Conservation (phyloP, 2,329 filamentous ascomycete species). For the Akanthomyces muscarius region DNA sequence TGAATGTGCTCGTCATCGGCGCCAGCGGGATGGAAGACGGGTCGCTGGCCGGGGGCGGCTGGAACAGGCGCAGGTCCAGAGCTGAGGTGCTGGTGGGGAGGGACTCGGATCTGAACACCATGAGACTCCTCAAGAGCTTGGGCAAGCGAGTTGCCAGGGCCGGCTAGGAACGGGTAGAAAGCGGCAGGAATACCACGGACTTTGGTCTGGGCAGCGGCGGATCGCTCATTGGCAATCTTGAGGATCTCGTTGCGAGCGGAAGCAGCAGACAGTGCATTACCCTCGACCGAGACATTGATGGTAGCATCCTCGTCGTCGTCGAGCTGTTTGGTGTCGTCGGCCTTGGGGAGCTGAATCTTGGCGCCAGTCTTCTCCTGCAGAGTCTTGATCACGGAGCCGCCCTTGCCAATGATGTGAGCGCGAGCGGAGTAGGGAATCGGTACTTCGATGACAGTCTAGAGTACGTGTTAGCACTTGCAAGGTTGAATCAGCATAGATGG, state of each 20-base stretch:
- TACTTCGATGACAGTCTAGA: slow-evolving; percentile 60
- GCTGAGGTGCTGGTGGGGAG: slow-evolving; percentile 74
- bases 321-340: slow-evolving; percentile 56
- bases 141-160: slow-evolving; percentile 65
- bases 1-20: slow-evolving; percentile 70
- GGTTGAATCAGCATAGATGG: neutral
- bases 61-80: slow-evolving; percentile 62
- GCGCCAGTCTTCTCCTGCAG: slow-evolving; percentile 88
- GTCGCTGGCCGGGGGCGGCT: slow-evolving; percentile 58
- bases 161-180: slow-evolving; percentile 93
- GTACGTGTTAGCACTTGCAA: slow-evolving; percentile 21
- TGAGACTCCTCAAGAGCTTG: slow-evolving; percentile 70
- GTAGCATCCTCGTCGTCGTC: slow-evolving; percentile 69
- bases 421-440: slow-evolving; percentile 79
- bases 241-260: slow-evolving; percentile 80
- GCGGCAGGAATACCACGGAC: slow-evolving; percentile 82
- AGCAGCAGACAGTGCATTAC: slow-evolving; percentile 82
- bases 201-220: slow-evolving; percentile 75
- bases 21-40: slow-evolving; percentile 67
- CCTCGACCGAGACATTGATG: slow-evolving; percentile 85
- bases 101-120: slow-evolving; percentile 77
- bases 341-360: slow-evolving; percentile 82
- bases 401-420: slow-evolving; percentile 88
- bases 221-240: slow-evolving; percentile 81
- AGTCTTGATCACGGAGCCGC: slow-evolving; percentile 83